Evolutionary conservation across 139 green algal genomes (phyloP).

Genomic region (Coccomyxa sp.): DNA sequence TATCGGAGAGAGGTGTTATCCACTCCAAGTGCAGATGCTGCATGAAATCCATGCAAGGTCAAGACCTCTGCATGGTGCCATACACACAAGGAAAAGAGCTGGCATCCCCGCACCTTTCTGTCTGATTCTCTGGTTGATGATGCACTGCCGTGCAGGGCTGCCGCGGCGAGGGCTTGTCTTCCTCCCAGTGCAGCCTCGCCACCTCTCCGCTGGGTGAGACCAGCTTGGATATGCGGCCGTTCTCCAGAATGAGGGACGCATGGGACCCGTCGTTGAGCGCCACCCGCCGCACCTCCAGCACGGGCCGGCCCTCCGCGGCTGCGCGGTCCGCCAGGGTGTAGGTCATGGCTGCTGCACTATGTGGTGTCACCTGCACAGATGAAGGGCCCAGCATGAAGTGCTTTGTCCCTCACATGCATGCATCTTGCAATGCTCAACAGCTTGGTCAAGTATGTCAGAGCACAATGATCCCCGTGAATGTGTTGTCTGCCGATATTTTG

Average conservation of each 20-base stretch:
- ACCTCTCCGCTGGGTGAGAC: constrained; percentile 17
- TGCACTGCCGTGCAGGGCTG: background rate
- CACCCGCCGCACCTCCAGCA: constrained; percentile 5
- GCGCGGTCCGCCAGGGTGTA: too few relatives aligned
- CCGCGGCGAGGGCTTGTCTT: background rate
- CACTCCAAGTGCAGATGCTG: background rate
- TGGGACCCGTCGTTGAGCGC: constrained; percentile 9
- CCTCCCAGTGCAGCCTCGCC: constrained; percentile 12
- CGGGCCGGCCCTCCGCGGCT: too few relatives aligned
- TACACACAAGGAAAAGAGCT: background rate
- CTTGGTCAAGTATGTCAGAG: too few relatives aligned
- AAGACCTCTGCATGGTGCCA: background rate
- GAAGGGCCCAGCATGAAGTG: too few relatives aligned
- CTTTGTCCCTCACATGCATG: too few relatives aligned
- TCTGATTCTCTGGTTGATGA: background rate
- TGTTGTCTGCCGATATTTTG: too few relatives aligned
- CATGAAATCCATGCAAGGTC: background rate
- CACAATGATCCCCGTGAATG: too few relatives aligned
- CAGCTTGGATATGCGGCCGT: constrained; percentile 14
- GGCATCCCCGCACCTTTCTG: background rate
- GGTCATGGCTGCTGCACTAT: too few relatives aligned
- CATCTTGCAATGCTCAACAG: too few relatives aligned
- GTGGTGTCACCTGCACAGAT: too few relatives aligned
- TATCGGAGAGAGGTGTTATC: background rate
- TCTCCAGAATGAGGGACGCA: constrained; percentile 17